Percentiles rank a stretch among this genome's conserved stretches.
phyloP scores from a whole-genome alignment of 2,329 filamentous ascomycete species.

The Colletotrichum spinosum region DNA sequence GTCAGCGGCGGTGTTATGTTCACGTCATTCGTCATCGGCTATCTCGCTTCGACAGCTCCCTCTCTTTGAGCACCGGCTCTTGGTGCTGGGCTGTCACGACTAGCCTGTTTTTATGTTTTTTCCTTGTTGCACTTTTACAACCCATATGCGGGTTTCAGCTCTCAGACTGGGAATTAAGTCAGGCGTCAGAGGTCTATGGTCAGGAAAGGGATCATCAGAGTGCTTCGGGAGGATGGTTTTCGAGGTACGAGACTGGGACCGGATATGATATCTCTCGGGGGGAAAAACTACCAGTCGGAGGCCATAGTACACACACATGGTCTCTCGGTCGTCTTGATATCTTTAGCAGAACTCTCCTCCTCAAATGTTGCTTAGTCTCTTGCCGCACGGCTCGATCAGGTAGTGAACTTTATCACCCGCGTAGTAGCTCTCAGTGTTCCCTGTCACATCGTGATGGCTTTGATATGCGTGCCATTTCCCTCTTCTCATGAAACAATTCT shows the following conservation, averaged over 20 bases:
- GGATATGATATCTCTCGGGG: neutral
- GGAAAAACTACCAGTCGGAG: neutral
- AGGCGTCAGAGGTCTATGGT: no score
- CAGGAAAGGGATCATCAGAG: no score
- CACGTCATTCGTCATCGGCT: constrained; percentile 17
- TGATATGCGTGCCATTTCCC: no score
- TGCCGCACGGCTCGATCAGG: no score
- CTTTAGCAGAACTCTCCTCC: constrained; percentile 14
- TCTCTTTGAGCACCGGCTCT: constrained; percentile 7
- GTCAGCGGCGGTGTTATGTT: constrained; percentile 19
- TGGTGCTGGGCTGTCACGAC: neutral
- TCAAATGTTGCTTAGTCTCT: neutral
- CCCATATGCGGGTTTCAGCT: neutral
- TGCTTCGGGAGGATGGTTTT: neutral
- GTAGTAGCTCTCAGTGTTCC: no score
- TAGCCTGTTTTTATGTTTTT: no score
- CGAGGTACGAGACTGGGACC: no score
- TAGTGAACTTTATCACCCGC: no score
- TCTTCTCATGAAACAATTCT: no score
- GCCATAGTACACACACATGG: constrained; percentile 1
- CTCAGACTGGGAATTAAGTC: no score
- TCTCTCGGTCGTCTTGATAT: constrained; percentile 10
- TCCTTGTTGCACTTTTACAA: no score
- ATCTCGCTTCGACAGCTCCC: constrained; percentile 29
- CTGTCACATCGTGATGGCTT: no score